Evolutionary conservation across 169 alveolate species (phyloP).

Genomic region (Hepatocystis sp.): DNA sequence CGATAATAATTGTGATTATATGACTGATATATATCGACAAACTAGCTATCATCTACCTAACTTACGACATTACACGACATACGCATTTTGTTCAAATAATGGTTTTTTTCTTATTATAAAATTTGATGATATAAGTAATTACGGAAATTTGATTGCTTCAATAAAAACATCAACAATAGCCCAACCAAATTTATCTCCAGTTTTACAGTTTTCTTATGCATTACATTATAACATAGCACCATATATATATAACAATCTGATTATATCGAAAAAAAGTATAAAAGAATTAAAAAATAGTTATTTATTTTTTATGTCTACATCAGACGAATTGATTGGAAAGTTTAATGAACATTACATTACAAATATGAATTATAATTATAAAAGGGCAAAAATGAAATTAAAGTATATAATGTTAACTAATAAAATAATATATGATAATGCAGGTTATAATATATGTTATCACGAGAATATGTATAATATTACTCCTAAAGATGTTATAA

Average conservation of each 20-base stretch:
- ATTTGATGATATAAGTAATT: slow-evolving; percentile 55
- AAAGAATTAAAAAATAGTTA: slow-evolving; percentile 50
- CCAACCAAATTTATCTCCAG: not conserved
- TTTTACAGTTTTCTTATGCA: slow-evolving; percentile 27
- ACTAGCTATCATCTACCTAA: too few relatives aligned
- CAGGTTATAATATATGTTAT: slow-evolving; percentile 4
- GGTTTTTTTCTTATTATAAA: slow-evolving; percentile 44
- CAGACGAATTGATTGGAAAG: not conserved
- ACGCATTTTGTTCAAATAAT: slow-evolving; percentile 58
- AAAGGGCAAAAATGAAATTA: slow-evolving; percentile 18
- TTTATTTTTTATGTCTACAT: slow-evolving; percentile 54
- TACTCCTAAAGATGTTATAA: slow-evolving; percentile 21
- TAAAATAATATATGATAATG: slow-evolving; percentile 27
- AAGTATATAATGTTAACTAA: slow-evolving; percentile 31
- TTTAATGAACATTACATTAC: slow-evolving; percentile 3
- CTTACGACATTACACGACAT: too few relatives aligned
- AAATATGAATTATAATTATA: not conserved
- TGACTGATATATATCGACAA: too few relatives aligned
- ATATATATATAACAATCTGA: slow-evolving; percentile 17
- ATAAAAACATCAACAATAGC: not conserved
- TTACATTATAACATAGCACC: slow-evolving; percentile 58
- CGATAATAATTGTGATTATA: too few relatives aligned
- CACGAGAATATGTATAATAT: slow-evolving; percentile 11
- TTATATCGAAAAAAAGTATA: slow-evolving; percentile 53
- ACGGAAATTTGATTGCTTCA: slow-evolving; percentile 9